phyloP scores from a whole-genome alignment of 306 rosid species.

The Medicago arabica region DNA sequence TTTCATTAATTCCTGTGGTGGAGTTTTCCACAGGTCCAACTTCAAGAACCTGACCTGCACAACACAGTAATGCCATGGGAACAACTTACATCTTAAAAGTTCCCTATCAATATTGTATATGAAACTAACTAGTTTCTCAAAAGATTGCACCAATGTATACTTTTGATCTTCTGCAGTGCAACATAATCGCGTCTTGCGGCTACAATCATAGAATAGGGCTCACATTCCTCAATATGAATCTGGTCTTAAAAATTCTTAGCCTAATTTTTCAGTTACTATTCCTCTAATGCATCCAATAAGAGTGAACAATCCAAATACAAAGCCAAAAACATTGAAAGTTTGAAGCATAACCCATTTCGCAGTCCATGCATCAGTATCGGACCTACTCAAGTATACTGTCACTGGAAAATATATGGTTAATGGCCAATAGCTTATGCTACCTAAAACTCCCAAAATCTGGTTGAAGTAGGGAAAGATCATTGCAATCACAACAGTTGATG shows the following conservation, averaged over 20 bases:
- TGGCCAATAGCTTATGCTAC: constrained; percentile 72
- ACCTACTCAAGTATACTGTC: constrained; percentile 59
- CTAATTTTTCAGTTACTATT: constrained; percentile 49
- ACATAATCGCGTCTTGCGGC: background rate
- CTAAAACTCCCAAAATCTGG: constrained; percentile 68
- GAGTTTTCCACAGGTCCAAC: background rate
- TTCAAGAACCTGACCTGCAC: constrained; percentile 8
- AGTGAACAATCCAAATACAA: constrained; percentile 52
- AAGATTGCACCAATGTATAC: background rate
- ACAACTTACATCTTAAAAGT: constrained; percentile 14
- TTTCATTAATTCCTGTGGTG: background rate
- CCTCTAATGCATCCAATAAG: constrained; percentile 65
- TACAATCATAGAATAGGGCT: background rate
- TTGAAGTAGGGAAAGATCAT: constrained; percentile 75
- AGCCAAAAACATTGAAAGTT: constrained; percentile 49
- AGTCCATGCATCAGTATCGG: constrained; percentile 52
- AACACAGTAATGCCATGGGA: constrained; percentile 1
- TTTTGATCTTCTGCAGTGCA: constrained; percentile 12
- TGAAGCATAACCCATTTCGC: constrained; percentile 61
- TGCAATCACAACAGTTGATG: constrained; percentile 56
- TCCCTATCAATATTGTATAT: background rate
- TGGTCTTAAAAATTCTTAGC: constrained; percentile 41
- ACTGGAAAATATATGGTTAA: constrained; percentile 69
- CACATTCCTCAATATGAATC: background rate
- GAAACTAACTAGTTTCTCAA: background rate